phyloP scores from a whole-genome alignment of 257 asterid genomes.

The Salvia splendens region DNA sequence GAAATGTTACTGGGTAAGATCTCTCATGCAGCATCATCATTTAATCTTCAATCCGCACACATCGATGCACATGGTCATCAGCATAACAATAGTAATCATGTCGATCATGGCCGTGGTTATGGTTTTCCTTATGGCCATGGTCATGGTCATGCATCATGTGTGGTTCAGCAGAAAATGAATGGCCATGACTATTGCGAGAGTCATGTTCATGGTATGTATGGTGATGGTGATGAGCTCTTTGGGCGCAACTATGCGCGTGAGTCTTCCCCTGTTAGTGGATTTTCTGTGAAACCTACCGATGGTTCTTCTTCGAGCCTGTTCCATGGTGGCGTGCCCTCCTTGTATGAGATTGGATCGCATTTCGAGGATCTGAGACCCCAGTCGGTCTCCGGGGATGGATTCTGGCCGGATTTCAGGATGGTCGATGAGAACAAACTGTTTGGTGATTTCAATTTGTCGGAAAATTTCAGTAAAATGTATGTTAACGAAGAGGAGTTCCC shows the following conservation, averaged over 20 bases:
- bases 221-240: constrained; percentile 35
- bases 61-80: constrained; percentile 38
- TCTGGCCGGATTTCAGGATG: too few species aligned
- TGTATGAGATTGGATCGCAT: constrained; percentile 54
- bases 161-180: constrained; percentile 36
- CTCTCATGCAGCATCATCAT: constrained; percentile 73
- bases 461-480: constrained; percentile 53
- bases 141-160: constrained; percentile 40
- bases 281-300: constrained; percentile 55
- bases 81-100: constrained; percentile 21
- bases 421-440: constrained; percentile 39
- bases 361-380: constrained; percentile 46
- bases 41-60: constrained; percentile 45
- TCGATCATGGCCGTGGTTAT: constrained; percentile 40
- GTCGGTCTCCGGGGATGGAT: too few species aligned
- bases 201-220: too few species aligned
- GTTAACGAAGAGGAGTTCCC: constrained; percentile 42
- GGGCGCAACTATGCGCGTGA: constrained; percentile 47
- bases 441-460: constrained; percentile 46
- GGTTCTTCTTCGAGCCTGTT: constrained; percentile 70
- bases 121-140: too few species aligned
- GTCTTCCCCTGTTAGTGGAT: constrained; percentile 64
- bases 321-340: constrained; percentile 49
- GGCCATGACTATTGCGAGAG: constrained; percentile 36
- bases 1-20: constrained; percentile 83